These are phyloP conservation scores for Bromus sterilis DNA, from an alignment of 176 grass and related monocot species.

Conservation along the genomic window DNA sequence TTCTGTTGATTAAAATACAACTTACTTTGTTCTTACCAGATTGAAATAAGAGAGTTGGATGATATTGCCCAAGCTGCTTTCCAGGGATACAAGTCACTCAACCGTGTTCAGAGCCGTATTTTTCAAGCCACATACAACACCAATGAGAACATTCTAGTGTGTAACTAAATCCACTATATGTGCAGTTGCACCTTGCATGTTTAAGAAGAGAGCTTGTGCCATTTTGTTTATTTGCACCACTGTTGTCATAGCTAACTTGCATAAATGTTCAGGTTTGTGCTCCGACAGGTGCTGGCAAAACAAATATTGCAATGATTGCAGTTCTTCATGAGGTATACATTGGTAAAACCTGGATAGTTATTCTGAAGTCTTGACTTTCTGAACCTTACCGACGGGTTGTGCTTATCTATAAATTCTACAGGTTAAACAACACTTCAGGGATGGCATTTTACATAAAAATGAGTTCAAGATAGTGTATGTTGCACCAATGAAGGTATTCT, in stretches of 20 bases:
- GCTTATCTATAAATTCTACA: conserved; percentile 24
- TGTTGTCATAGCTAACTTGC: conserved; percentile 23
- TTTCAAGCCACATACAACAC: conserved; percentile 86
- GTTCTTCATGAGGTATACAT: conserved; percentile 85
- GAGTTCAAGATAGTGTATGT: conserved; percentile 99
- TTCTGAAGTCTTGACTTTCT: conserved; percentile 8
- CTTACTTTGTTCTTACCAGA: conserved; percentile 42
- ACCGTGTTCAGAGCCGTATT: conserved; percentile 94
- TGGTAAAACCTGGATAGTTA: conserved; percentile 6
- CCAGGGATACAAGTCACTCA: conserved; percentile 79
- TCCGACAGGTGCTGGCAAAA: conserved; percentile 98
- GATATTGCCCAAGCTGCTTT: conserved; percentile 94
- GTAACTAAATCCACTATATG: conserved; percentile 11
- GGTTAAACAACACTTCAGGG: conserved; percentile 95
- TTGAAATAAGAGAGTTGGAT: conserved; percentile 91
- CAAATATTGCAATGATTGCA: conserved; percentile 98
- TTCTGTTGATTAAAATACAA: conserved; percentile 7
- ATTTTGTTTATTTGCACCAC: conserved; percentile 8
- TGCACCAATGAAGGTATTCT: conserved; percentile 95
- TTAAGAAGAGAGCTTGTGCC: not conserved
- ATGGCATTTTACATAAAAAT: conserved; percentile 93
- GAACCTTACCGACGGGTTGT: not conserved
- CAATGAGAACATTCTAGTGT: conserved; percentile 94
- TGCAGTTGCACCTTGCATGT: conserved; percentile 7
- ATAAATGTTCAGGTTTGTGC: conserved; percentile 82